Conservation (phyloP, 345 rosid species). For the Populus nigra region DNA sequence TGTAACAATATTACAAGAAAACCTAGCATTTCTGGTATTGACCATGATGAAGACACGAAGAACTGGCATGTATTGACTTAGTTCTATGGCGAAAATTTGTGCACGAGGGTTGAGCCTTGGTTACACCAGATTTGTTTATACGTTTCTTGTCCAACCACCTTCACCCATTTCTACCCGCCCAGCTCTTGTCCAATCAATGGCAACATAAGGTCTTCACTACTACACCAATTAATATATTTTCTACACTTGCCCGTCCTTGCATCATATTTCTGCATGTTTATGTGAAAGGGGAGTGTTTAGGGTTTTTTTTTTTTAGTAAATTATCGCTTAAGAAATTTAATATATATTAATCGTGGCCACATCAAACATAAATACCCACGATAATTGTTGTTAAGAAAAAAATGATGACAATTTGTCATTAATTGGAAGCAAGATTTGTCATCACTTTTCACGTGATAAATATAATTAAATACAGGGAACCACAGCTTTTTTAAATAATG, state of each 20-base stretch:
- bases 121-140: slow-evolving; percentile 27
- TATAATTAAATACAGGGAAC: not conserved
- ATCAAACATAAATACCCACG: not conserved
- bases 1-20: slow-evolving; percentile 11
- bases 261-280: slow-evolving; percentile 12
- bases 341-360: not conserved
- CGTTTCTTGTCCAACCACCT: slow-evolving; percentile 75
- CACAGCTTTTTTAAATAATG: not conserved
- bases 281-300: not conserved
- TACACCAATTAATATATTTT: slow-evolving; percentile 11
- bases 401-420: not conserved
- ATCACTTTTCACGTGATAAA: not conserved
- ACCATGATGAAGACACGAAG: not conserved
- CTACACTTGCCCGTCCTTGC: slow-evolving; percentile 11
- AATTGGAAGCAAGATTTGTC: not conserved
- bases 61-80: not conserved
- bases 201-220: slow-evolving; percentile 26
- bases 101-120: slow-evolving; percentile 51
- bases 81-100: slow-evolving; percentile 22
- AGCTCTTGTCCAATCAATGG: slow-evolving; percentile 44
- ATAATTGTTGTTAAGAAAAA: not conserved
- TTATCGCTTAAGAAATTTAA: not conserved
- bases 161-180: slow-evolving; percentile 94
- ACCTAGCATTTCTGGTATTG: slow-evolving; percentile 13
- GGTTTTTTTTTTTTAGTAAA: not conserved